Evolutionary conservation across 1,139 yeast species (phyloP), one percentile per base, ranked within the genome.

Genomic region (Blastobotrys ciferrii): DNA sequence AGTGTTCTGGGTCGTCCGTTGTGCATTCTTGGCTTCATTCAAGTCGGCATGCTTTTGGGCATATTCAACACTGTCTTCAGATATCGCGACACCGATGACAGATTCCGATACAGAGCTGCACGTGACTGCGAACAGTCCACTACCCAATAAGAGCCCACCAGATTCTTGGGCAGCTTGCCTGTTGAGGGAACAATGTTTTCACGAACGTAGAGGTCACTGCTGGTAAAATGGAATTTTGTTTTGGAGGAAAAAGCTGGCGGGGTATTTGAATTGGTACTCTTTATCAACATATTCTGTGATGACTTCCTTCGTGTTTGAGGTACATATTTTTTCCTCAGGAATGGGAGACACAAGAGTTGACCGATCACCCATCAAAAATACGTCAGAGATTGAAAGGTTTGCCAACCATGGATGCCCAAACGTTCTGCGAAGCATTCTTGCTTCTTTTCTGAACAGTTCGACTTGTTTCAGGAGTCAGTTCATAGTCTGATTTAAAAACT

Each of bases 91-190:
- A 30, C 98, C 98, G 56, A 88, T 80, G 1, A 89, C 96, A 57
- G 78, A 77, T 41, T 85, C 83, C 12, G 89, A 95, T 38, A 86
- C 83, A 18, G 77, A 70, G 19, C 95, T 83, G 60, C 96, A 85
- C 5, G 96, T 82, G 48, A 92, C 84, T 51, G 95, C 86, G 66
- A 92, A 92, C 45, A 92, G 72, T 0, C 98, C 98, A 2, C 96
- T 87, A 2, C 98, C 98, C 98, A 92, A 70, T 92, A 92, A 0
- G 98, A 96, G 67, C 92, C 98, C 23, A 92, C 96, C 48, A 92
- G 72, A 65, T 83, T 89, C 55, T 67, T 75, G 12, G 79, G 78
- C 4, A 70, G 71, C 25, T 66, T 65, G 12, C 62, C 59, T 51
- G 60, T 60, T 11, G 59, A 48, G 2, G 78, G 71, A 40, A 70